Evolutionary conservation across 257 asterid genomes (phyloP).

Genomic region (Solanum rostratum): DNA sequence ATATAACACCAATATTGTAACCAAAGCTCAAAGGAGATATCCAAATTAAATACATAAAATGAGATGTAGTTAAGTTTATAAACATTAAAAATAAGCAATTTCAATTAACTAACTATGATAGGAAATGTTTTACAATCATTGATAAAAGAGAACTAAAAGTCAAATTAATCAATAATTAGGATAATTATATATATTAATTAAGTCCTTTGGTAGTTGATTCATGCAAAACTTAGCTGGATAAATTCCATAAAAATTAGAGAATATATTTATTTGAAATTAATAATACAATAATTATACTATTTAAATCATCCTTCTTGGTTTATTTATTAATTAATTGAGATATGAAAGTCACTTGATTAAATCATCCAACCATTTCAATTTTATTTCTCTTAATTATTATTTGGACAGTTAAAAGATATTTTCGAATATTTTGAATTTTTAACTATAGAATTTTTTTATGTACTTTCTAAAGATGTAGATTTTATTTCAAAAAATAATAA

Average conservation of each 20-base stretch:
- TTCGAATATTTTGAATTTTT: background rate
- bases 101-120: background rate
- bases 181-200: background rate
- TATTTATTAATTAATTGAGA: too few relatives aligned
- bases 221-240: background rate
- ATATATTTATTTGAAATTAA: background rate
- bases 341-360: background rate
- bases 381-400: background rate
- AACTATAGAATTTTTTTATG: background rate
- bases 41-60: background rate
- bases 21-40: background rate
- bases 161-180: background rate
- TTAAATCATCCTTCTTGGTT: too few relatives aligned
- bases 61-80: background rate
- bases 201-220: background rate
- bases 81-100: background rate
- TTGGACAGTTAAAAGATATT: background rate
- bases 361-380: background rate
- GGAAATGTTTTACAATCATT: background rate
- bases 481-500: background rate
- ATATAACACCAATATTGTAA: background rate
- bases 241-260: background rate
- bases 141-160: background rate
- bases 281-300: too few relatives aligned
- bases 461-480: background rate